phyloP scores from a whole-genome alignment of 2,329 filamentous ascomycete genomes.

The Juglanconis oblonga region DNA sequence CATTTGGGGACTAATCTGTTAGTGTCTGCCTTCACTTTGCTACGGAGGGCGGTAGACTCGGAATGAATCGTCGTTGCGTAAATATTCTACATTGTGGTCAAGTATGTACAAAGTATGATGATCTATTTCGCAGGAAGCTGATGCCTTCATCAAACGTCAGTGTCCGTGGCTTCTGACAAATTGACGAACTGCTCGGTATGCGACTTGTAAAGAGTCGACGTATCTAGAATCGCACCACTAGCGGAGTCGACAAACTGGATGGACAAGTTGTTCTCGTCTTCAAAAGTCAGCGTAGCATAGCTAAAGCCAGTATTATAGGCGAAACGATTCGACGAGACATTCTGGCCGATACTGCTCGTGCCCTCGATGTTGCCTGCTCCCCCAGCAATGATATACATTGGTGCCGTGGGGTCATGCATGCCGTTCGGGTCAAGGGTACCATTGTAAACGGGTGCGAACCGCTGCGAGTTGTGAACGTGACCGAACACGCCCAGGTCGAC shows the following conservation, averaged over 20 bases:
- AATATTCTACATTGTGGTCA: too few species aligned
- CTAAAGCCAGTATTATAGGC: constrained; percentile 51
- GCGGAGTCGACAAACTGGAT: constrained; percentile 49
- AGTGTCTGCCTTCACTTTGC: too few species aligned
- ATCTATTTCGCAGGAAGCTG: too few species aligned
- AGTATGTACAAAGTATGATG: too few species aligned
- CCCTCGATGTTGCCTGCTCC: constrained; percentile 57
- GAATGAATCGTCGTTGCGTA: too few species aligned
- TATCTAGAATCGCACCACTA: constrained; percentile 47
- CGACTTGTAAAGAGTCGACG: constrained; percentile 45
- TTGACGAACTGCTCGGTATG: constrained; percentile 44
- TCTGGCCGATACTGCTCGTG: constrained; percentile 37
- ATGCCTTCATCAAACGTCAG: too few species aligned
- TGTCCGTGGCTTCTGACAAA: constrained; percentile 24
- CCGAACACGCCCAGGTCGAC: constrained; percentile 57
- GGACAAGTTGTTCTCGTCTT: constrained; percentile 42
- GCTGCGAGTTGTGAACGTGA: constrained; percentile 57
- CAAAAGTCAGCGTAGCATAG: constrained; percentile 47
- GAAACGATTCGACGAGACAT: constrained; percentile 42
- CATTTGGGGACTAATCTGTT: neutral
- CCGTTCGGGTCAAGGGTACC: constrained; percentile 33
- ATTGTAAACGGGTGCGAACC: constrained; percentile 42
- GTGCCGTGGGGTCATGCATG: constrained; percentile 36
- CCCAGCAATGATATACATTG: constrained; percentile 55
- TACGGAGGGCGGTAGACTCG: too few species aligned